phyloP scores from a whole-genome alignment of 495 filamentous ascomycete genomes.

The Amniculicola lignicola region DNA sequence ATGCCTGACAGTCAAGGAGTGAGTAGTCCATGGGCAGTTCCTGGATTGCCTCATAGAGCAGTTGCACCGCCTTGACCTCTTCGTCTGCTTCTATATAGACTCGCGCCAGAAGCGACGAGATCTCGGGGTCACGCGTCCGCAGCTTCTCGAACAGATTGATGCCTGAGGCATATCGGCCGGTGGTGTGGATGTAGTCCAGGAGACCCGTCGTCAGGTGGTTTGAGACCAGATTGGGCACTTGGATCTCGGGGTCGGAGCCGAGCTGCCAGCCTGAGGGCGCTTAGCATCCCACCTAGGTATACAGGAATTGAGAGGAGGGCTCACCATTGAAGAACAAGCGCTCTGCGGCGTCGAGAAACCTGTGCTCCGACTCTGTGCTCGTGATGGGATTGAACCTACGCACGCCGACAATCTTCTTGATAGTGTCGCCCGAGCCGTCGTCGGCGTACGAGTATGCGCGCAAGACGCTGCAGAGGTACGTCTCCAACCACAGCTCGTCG shows the following conservation, averaged over 20 bases:
- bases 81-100: conserved; percentile 92
- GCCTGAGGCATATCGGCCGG: conserved; percentile 88
- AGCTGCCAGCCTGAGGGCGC: conserved; percentile 73
- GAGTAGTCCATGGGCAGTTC: conserved; percentile 95
- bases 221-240: conserved; percentile 95
- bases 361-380: conserved; percentile 94
- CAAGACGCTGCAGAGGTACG: conserved; percentile 89
- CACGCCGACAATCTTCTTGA: conserved; percentile 90
- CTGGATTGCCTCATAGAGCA: conserved; percentile 82
- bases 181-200: conserved; percentile 94
- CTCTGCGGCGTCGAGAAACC: conserved; percentile 92
- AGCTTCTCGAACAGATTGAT: conserved; percentile 98
- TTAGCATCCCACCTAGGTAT: background rate
- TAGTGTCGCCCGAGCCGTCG: conserved; percentile 84
- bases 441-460: conserved; percentile 95
- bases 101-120: conserved; percentile 85
- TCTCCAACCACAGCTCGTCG: conserved; percentile 93
- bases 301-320: conserved; percentile 4
- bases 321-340: conserved; percentile 89
- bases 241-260: conserved; percentile 93
- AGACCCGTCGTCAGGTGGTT: conserved; percentile 91
- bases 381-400: conserved; percentile 95
- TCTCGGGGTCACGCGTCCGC: conserved; percentile 82
- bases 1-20: conserved; percentile 86
- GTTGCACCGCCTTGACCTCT: conserved; percentile 86